Percentiles rank a stretch among this genome's conserved stretches.
phyloP scores from a whole-genome alignment of 164 flowering plant species.

The Vitis vinifera region ASM3070453v1 NC_081819.1:20496501-20497000 shows the following conservation, averaged over 20 bases:
- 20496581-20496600: slow-evolving; percentile 29
- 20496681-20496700: slow-evolving; percentile 40
- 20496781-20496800: slow-evolving; percentile 36
- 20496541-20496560: slow-evolving; percentile 36
- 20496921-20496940: not conserved
- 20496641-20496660: slow-evolving; percentile 54
- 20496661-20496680: slow-evolving; percentile 52
- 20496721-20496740: slow-evolving; percentile 27
- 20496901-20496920: slow-evolving; percentile 25
- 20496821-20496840: slow-evolving; percentile 44
- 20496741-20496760: slow-evolving; percentile 54
- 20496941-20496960: not conserved
- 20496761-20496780: slow-evolving; percentile 42
- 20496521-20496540: slow-evolving; percentile 47
- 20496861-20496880: slow-evolving; percentile 38
- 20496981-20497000: too few species aligned
- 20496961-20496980: too few species aligned
- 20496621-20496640: slow-evolving; percentile 45
- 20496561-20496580: slow-evolving; percentile 40
- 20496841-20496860: slow-evolving; percentile 24
- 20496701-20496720: slow-evolving; percentile 13
- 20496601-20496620: slow-evolving; percentile 31
- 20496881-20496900: slow-evolving; percentile 49
- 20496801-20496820: slow-evolving; percentile 40
- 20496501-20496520: slow-evolving; percentile 42